phyloP scores from a whole-genome alignment of 805 yeast genomes.

The Candida verbasci region DNA sequence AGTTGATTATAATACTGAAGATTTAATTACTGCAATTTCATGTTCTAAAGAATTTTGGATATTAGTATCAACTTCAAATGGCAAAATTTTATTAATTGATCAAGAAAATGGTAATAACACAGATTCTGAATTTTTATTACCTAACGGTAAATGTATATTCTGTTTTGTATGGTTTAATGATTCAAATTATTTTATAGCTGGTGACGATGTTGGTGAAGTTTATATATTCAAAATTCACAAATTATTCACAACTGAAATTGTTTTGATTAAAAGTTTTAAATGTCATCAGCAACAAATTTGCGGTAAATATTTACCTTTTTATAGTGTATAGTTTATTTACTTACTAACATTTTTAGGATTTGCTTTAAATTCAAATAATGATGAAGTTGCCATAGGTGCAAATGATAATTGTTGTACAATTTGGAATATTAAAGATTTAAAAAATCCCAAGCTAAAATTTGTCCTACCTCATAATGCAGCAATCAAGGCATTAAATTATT shows the following conservation, averaged over 20 bases:
- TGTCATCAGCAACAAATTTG: slow-evolving; percentile 35
- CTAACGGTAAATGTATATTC: slow-evolving; percentile 40
- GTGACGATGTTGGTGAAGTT: slow-evolving; percentile 64
- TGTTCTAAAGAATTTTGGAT: slow-evolving; percentile 47
- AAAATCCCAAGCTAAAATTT: slow-evolving; percentile 42
- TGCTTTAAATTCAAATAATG: slow-evolving; percentile 49
- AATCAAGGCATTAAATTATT: slow-evolving; percentile 82
- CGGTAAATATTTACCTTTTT: slow-evolving; percentile 21
- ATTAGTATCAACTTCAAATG: slow-evolving; percentile 56
- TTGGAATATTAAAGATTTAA: slow-evolving; percentile 56
- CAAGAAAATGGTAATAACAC: slow-evolving; percentile 17
- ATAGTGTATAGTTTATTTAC: background rate
- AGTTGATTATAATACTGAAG: slow-evolving; percentile 39
- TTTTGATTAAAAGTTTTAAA: slow-evolving; percentile 13
- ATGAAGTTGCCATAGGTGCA: slow-evolving; percentile 73
- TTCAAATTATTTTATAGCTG: slow-evolving; percentile 45
- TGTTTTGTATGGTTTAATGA: slow-evolving; percentile 59
- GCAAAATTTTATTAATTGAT: slow-evolving; percentile 45
- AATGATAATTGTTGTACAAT: slow-evolving; percentile 78
- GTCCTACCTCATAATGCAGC: slow-evolving; percentile 74
- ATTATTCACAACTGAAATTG: slow-evolving; percentile 8
- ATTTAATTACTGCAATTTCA: slow-evolving; percentile 52
- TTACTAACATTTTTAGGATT: slow-evolving; percentile 42
- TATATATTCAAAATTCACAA: slow-evolving; percentile 30
- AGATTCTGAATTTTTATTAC: slow-evolving; percentile 12